phyloP scores from a whole-genome alignment of 1,284 basidiomycete species.

The Phellinidium pouzarii region DNA sequence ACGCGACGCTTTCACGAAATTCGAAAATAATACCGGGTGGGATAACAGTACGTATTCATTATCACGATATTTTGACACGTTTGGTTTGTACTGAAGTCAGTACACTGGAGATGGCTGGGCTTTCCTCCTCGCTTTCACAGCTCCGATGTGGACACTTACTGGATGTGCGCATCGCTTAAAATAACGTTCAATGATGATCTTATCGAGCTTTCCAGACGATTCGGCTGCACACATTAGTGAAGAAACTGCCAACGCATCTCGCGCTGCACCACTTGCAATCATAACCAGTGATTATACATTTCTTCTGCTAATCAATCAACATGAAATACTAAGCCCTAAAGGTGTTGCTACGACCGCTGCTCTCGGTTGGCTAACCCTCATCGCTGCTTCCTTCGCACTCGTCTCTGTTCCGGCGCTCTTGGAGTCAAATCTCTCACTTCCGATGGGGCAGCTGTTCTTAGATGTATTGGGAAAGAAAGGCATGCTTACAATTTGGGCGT shows the following conservation, averaged over 20 bases:
- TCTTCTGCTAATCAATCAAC: no score
- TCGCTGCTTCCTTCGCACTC: slow-evolving; percentile 60
- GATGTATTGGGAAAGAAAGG: slow-evolving; percentile 59
- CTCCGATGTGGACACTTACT: slow-evolving; percentile 73
- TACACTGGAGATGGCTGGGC: slow-evolving; percentile 54
- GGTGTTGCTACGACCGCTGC: slow-evolving; percentile 51
- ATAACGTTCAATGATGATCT: neutral
- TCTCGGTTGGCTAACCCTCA: slow-evolving; percentile 58
- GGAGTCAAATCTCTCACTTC: slow-evolving; percentile 45
- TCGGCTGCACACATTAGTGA: slow-evolving; percentile 75
- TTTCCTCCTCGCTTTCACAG: slow-evolving; percentile 64
- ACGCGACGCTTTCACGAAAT: slow-evolving; percentile 57
- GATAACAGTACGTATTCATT: slow-evolving; percentile 36
- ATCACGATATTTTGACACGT: neutral
- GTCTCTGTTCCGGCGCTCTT: slow-evolving; percentile 50
- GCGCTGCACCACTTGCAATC: slow-evolving; percentile 72
- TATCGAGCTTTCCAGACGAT: slow-evolving; percentile 38
- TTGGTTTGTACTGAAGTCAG: neutral
- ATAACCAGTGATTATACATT: no score
- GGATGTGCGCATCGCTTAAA: slow-evolving; percentile 42
- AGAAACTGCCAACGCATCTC: slow-evolving; percentile 60
- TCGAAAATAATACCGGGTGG: slow-evolving; percentile 72
- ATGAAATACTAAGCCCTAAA: no score
- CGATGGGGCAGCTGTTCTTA: slow-evolving; percentile 67
- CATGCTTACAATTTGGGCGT: slow-evolving; percentile 65